Evolutionary conservation across 345 rosid genomes (phyloP).

Genomic region (Noccaea bulbosa): DNA sequence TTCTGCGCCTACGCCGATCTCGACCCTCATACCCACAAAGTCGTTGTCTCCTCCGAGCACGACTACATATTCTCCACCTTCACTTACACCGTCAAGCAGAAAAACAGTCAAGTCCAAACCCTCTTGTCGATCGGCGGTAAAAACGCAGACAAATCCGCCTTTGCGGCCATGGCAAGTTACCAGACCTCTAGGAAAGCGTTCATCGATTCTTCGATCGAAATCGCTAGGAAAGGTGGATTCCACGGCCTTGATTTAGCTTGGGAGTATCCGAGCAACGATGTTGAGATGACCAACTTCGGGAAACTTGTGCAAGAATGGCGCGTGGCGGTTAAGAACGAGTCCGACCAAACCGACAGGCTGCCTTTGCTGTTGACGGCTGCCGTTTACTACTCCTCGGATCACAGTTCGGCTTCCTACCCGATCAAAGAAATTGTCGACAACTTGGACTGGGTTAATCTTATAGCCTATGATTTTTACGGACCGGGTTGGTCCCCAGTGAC

Average conservation of each 20-base stretch:
- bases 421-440: slow-evolving; percentile 39
- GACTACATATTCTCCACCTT: slow-evolving; percentile 56
- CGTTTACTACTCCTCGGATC: slow-evolving; percentile 39
- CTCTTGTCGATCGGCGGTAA: slow-evolving; percentile 71
- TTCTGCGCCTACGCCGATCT: slow-evolving; percentile 61
- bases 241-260: slow-evolving; percentile 72
- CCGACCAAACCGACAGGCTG: slow-evolving; percentile 40
- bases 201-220: slow-evolving; percentile 56
- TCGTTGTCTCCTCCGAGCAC: slow-evolving; percentile 49
- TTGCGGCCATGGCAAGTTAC: slow-evolving; percentile 59
- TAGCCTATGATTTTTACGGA: slow-evolving; percentile 68
- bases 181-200: slow-evolving; percentile 52
- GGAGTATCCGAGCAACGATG: slow-evolving; percentile 51
- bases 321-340: slow-evolving; percentile 48
- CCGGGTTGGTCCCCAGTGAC: slow-evolving; percentile 53
- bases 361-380: slow-evolving; percentile 61
- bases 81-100: slow-evolving; percentile 54
- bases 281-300: slow-evolving; percentile 56
- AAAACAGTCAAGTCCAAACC: slow-evolving; percentile 56
- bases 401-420: slow-evolving; percentile 49
- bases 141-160: slow-evolving; percentile 29
- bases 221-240: slow-evolving; percentile 55
- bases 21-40: slow-evolving; percentile 46
- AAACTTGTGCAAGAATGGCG: slow-evolving; percentile 52
- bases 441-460: slow-evolving; percentile 68